Conservation (phyloP, 1,284 basidiomycete species). For the Ustilago loliicola region DNA sequence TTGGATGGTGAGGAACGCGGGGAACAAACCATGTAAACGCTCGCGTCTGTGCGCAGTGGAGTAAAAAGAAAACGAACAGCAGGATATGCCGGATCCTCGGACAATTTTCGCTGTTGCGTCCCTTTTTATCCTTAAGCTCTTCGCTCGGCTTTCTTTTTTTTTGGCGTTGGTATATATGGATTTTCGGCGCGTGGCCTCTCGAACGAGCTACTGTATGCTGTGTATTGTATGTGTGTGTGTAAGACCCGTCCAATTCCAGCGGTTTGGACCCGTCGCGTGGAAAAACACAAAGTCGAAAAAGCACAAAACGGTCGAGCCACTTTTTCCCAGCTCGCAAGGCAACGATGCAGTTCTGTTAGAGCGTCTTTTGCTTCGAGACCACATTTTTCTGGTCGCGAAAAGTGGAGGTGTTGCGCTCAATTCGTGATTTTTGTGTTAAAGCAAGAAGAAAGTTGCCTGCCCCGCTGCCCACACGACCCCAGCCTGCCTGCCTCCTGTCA, state of each 20-base stretch:
- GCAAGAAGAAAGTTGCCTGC: neutral
- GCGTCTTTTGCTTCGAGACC: neutral
- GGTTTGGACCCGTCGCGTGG: slow-evolving; percentile 23
- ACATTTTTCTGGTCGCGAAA: neutral
- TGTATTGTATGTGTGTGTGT: slow-evolving; percentile 9
- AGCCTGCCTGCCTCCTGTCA: no score
- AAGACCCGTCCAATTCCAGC: neutral
- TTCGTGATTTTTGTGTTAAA: slow-evolving; percentile 5
- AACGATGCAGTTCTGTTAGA: neutral
- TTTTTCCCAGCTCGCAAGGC: neutral
- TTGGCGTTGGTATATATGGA: slow-evolving; percentile 25
- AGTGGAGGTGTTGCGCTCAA: slow-evolving; percentile 34
- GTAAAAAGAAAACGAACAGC: neutral
- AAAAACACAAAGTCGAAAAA: neutral
- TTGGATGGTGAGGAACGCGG: slow-evolving; percentile 10
- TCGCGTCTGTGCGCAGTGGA: slow-evolving; percentile 19
- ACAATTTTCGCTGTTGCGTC: slow-evolving; percentile 10
- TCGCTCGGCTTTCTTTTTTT: slow-evolving; percentile 26
- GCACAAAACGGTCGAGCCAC: slow-evolving; percentile 34
- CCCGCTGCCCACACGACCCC: neutral
- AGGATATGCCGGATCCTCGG: slow-evolving; percentile 15
- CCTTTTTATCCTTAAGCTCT: neutral
- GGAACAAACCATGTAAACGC: slow-evolving; percentile 4
- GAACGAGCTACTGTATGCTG: neutral
- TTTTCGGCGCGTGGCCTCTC: slow-evolving; percentile 10